Evolutionary conservation across 331 rosid genomes (phyloP), one percentile per base, ranked within the genome.

Genomic region (Saraca asoca): DNA sequence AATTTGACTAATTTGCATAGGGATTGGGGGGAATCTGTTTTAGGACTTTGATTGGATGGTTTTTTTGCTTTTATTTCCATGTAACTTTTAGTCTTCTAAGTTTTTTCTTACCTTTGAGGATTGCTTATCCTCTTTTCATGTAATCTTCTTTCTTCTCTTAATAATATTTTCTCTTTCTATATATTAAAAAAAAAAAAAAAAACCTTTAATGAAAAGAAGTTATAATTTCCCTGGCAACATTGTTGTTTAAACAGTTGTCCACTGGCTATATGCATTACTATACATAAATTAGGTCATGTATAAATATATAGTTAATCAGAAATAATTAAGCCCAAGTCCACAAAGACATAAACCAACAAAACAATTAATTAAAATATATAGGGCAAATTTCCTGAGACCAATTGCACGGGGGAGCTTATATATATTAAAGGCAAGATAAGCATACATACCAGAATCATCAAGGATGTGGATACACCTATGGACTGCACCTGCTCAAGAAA

Each of bases 401-500:
- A 58, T 45, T 53, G 35, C 35, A 66, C 5, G 51, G 31, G 45
- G 46, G 62, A 44, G 42, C 43, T 24, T 54, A 54, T 62, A 17
- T 10, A 43, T 39, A 24, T 54, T 39, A 55, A 49, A 59, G 70
- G 58, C 66, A 56, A 64, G 59, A 70, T 49, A 68, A 64, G 45
- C 13, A 51, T 55, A 35, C 81, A 17, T 90, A 93, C 98, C 98
- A 88, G 69, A 75, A 90, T 83, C 83, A 81, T 87, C 81, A 90
- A 75, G 71, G 98, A 85, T 51, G 88, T 69, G 50, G 90, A 84
- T 64, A 77, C 78, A 67, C 94, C 76, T 20, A 88, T 69, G 74
- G 95, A 84, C 78, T 90, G 96, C 80, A 90, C 95, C 69, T 86
- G 96, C 79, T 93, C 96, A 58, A 86, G 79, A 77, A 93, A 93